A percentile compares a stretch with the other conserved stretches of the same genome.
Conservation (phyloP, 2,329 filamentous ascomycete species). For the Aspergillus caelatus region DNA sequence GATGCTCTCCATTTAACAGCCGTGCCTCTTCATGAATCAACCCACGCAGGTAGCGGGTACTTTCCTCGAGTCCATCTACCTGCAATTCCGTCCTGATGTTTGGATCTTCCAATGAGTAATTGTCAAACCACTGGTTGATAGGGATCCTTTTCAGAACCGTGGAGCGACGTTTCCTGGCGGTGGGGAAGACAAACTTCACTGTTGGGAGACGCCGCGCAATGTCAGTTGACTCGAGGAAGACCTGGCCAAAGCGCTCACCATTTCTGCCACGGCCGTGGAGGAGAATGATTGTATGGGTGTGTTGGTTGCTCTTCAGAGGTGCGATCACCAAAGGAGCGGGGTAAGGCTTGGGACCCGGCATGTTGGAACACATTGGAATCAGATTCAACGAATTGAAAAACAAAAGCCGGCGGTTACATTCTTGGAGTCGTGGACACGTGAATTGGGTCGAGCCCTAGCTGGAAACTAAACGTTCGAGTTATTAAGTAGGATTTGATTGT, state of each 20-base stretch:
- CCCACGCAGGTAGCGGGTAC: slow-evolving; percentile 36
- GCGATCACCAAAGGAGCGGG: slow-evolving; percentile 21
- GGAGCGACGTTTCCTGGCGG: slow-evolving; percentile 49
- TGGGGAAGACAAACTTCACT: slow-evolving; percentile 56
- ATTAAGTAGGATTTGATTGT: too few species aligned
- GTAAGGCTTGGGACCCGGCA: slow-evolving; percentile 15
- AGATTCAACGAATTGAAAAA: too few species aligned
- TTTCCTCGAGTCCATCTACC: slow-evolving; percentile 50
- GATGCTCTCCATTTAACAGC: slow-evolving; percentile 22
- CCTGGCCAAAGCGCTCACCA: slow-evolving; percentile 37
- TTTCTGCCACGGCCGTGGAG: slow-evolving; percentile 47
- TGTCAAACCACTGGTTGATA: slow-evolving; percentile 58
- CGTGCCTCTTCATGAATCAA: slow-evolving; percentile 40
- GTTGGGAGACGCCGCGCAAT: slow-evolving; percentile 23
- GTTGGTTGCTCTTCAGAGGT: slow-evolving; percentile 17
- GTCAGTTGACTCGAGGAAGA: slow-evolving; percentile 31
- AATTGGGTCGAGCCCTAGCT: not conserved
- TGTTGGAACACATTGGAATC: not conserved
- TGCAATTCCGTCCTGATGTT: slow-evolving; percentile 48
- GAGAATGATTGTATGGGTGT: slow-evolving; percentile 44
- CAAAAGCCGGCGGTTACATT: not conserved
- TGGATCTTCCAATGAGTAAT: slow-evolving; percentile 46
- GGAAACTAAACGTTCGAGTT: too few species aligned
- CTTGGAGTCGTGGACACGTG: not conserved
- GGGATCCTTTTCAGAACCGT: slow-evolving; percentile 45